A percentile compares a stretch with the other conserved stretches of the same genome.
Evolutionary conservation across 73 alveolate genomes (phyloP).

Genomic region (Blepharisma japonicum): DNA sequence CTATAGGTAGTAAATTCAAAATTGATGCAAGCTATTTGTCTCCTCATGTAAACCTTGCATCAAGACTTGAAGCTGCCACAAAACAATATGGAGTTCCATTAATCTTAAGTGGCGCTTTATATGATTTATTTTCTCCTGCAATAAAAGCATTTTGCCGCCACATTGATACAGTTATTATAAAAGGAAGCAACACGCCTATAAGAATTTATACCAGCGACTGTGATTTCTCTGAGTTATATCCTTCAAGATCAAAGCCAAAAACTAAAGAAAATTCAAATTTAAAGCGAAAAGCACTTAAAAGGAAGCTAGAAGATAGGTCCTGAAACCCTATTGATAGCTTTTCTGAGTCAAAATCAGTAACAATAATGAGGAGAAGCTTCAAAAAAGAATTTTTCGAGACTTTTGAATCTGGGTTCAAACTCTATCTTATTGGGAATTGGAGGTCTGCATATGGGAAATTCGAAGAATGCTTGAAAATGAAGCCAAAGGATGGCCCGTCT

Average conservation of each 20-base stretch:
- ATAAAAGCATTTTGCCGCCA: constrained; percentile 59
- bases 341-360: constrained; percentile 51
- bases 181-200: constrained; percentile 79
- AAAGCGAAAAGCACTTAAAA: not conserved
- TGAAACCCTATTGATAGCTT: not conserved
- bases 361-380: constrained; percentile 49
- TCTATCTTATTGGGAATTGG: constrained; percentile 70
- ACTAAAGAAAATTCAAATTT: not conserved
- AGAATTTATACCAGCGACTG: constrained; percentile 77
- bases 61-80: constrained; percentile 92
- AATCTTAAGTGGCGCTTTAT: constrained; percentile 65
- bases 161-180: constrained; percentile 82
- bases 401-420: constrained; percentile 62
- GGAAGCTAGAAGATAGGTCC: not conserved
- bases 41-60: constrained; percentile 93
- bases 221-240: constrained; percentile 49
- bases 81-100: constrained; percentile 70
- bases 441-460: constrained; percentile 55
- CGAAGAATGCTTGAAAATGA: constrained; percentile 42
- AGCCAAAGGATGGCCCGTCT: constrained; percentile 48
- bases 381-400: constrained; percentile 58
- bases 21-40: constrained; percentile 93
- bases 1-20: constrained; percentile 87
- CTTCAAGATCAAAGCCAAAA: not conserved
- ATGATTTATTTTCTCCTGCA: constrained; percentile 55